These are phyloP conservation scores for Paulownia fortunei DNA, from an alignment of 257 asterid species.

Conservation along the genomic window DNA sequence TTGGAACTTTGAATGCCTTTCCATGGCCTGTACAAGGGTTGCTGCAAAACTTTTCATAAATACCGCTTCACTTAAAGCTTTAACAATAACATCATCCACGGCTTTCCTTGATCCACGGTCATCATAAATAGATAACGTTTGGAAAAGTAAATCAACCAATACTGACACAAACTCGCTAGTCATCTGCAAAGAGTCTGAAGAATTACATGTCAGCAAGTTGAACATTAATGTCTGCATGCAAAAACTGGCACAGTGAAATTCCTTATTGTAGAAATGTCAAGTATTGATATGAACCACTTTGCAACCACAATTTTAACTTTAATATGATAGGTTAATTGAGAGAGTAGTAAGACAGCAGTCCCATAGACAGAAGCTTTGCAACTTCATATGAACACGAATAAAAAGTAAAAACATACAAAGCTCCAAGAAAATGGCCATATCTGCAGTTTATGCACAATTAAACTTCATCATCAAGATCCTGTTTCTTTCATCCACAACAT, in stretches of 20 bases:
- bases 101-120: constrained; percentile 85
- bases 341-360: not conserved
- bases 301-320: not conserved
- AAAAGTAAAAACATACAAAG: constrained; percentile 7
- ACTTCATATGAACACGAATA: constrained; percentile 17
- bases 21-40: constrained; percentile 92
- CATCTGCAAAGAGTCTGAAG: constrained; percentile 62
- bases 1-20: constrained; percentile 77
- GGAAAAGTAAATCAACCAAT: constrained; percentile 80
- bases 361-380: constrained; percentile 13
- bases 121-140: constrained; percentile 69
- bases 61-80: constrained; percentile 57
- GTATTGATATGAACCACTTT: not conserved
- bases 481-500: constrained; percentile 5
- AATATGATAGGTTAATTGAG: not conserved
- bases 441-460: constrained; percentile 5
- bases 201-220: constrained; percentile 35
- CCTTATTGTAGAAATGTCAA: constrained; percentile 1
- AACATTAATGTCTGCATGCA: not conserved
- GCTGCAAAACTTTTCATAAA: constrained; percentile 92
- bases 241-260: constrained; percentile 2
- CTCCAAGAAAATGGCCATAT: not conserved
- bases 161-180: constrained; percentile 63
- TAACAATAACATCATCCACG: constrained; percentile 76
- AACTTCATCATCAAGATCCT: not conserved